phyloP scores from a whole-genome alignment of 225 moss, liverwort and hornwort genomes.

The Pleurozium schreberi region DNA sequence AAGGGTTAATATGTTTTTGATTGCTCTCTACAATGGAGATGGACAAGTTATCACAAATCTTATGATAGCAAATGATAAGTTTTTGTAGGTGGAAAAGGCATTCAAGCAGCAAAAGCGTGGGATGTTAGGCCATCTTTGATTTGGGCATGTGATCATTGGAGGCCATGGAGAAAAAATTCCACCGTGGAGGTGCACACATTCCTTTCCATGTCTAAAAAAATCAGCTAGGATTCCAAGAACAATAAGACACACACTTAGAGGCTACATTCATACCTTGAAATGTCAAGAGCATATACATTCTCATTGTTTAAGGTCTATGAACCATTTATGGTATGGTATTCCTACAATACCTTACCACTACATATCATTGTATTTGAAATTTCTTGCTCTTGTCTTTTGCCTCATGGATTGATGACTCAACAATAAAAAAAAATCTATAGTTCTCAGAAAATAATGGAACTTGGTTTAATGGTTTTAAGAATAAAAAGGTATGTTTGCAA shows the following conservation, averaged over 20 bases:
- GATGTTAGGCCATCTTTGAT: conserved; percentile 16
- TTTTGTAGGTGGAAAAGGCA: background rate
- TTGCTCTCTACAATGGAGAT: background rate
- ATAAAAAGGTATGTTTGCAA: too few relatives aligned
- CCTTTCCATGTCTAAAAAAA: background rate
- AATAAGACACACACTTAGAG: too few relatives aligned
- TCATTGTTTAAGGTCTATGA: background rate
- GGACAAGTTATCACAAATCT: background rate
- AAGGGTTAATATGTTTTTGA: background rate
- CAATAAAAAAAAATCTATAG: background rate
- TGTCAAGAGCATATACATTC: background rate
- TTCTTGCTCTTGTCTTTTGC: background rate
- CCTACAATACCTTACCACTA: background rate
- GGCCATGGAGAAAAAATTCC: background rate
- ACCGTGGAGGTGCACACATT: background rate
- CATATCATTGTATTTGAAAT: background rate
- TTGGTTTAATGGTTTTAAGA: background rate
- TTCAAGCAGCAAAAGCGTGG: background rate
- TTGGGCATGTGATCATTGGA: conserved; percentile 4
- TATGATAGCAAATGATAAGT: background rate
- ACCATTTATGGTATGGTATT: background rate
- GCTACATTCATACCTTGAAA: background rate
- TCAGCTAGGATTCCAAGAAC: too few relatives aligned
- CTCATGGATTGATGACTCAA: background rate
- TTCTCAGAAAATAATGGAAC: background rate